Evolutionary conservation across 1,284 basidiomycete genomes (phyloP).

Genomic region (Naganishia cerealis): DNA sequence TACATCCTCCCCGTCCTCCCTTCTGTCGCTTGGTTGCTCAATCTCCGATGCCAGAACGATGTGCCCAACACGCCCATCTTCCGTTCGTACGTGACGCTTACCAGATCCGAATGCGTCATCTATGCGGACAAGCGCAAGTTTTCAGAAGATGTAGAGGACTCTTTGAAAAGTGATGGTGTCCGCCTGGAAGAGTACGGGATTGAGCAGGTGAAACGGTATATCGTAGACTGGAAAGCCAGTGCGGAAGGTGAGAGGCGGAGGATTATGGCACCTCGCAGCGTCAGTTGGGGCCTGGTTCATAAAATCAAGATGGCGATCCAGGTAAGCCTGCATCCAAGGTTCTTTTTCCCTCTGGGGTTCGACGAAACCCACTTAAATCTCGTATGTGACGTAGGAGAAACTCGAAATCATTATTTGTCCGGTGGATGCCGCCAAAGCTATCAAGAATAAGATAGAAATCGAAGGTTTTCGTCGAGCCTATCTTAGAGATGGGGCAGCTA

Average conservation of each 20-base stretch:
- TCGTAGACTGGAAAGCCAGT: conserved; percentile 17
- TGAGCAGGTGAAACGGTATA: conserved; percentile 26
- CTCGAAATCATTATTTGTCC: conserved; percentile 50
- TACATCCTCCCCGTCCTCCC: conserved; percentile 55
- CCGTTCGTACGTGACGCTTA: conserved; percentile 76
- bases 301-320: conserved; percentile 42
- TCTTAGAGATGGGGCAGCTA: conserved; percentile 85
- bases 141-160: conserved; percentile 42
- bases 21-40: conserved; percentile 70
- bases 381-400: conserved; percentile 50
- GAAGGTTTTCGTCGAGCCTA: conserved; percentile 81
- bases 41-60: conserved; percentile 72
- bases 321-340: background rate
- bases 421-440: conserved; percentile 74
- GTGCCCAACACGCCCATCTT: conserved; percentile 85
- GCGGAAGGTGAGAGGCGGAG: conserved; percentile 54
- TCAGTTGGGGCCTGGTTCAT: conserved; percentile 50
- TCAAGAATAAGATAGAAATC: conserved; percentile 85
- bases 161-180: conserved; percentile 37
- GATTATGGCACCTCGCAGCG: conserved; percentile 42
- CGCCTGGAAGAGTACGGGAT: conserved; percentile 6
- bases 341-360: background rate
- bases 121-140: conserved; percentile 50
- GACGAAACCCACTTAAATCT: conserved; percentile 23
- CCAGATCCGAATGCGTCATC: conserved; percentile 56